Evolutionary conservation across 2,329 filamentous ascomycete genomes (phyloP).

Genomic region (Periconia digitata): DNA sequence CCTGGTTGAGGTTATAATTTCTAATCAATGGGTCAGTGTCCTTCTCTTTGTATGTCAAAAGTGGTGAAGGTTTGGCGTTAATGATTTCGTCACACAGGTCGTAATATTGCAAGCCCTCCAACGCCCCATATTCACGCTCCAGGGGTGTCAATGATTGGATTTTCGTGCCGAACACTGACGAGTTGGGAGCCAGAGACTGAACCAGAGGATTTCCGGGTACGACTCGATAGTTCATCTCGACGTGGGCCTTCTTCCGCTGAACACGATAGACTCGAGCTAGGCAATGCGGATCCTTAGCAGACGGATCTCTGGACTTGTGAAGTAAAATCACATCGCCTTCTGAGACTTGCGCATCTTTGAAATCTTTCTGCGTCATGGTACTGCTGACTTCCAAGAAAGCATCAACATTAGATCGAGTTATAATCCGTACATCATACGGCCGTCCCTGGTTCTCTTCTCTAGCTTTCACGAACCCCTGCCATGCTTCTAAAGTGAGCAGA

Average conservation of each 20-base stretch:
- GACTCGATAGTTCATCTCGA: slow-evolving; percentile 86
- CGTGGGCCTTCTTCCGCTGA: slow-evolving; percentile 74
- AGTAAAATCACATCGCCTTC: slow-evolving; percentile 90
- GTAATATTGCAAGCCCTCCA: slow-evolving; percentile 91
- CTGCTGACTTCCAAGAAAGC: slow-evolving; percentile 91
- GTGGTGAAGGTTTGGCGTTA: slow-evolving; percentile 83
- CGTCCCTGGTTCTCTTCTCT: slow-evolving; percentile 83
- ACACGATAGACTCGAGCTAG: slow-evolving; percentile 81
- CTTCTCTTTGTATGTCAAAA: slow-evolving; percentile 77
- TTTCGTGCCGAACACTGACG: slow-evolving; percentile 73
- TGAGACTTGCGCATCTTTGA: slow-evolving; percentile 70
- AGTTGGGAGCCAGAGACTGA: slow-evolving; percentile 67
- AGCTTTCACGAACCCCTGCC: slow-evolving; percentile 88
- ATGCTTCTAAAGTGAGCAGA: slow-evolving; percentile 87
- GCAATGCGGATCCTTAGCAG: slow-evolving; percentile 74
- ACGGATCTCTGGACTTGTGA: slow-evolving; percentile 71
- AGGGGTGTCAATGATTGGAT: slow-evolving; percentile 92
- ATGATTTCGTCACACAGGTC: slow-evolving; percentile 93
- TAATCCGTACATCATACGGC: slow-evolving; percentile 83
- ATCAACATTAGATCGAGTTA: slow-evolving; percentile 87
- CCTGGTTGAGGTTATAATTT: slow-evolving; percentile 82
- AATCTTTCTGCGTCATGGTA: slow-evolving; percentile 69
- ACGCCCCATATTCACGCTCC: slow-evolving; percentile 90
- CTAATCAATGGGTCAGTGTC: slow-evolving; percentile 68
- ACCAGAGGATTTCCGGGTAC: slow-evolving; percentile 67